Evolutionary conservation across 352 stramenopile genomes (phyloP).

Genomic region (Pythium chondricola): DNA sequence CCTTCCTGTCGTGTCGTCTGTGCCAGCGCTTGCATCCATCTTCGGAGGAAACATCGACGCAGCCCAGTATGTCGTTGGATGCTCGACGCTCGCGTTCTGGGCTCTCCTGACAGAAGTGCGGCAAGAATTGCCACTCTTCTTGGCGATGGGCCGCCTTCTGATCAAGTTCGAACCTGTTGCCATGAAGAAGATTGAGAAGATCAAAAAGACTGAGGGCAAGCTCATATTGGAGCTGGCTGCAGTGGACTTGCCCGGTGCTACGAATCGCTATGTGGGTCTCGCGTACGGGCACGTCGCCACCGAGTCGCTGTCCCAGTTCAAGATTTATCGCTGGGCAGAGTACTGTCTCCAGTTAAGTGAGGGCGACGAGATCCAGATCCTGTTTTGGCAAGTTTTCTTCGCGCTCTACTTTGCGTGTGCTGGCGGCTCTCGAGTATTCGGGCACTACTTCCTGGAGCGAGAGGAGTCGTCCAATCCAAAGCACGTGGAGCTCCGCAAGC

Average conservation of each 20-base stretch:
- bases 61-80: slow-evolving; percentile 59
- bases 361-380: slow-evolving; percentile 23
- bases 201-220: slow-evolving; percentile 58
- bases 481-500: slow-evolving; percentile 15
- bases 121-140: slow-evolving; percentile 65
- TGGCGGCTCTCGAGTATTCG: slow-evolving; percentile 25
- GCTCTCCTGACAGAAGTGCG: slow-evolving; percentile 64
- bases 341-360: slow-evolving; percentile 22
- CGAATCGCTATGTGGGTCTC: slow-evolving; percentile 11
- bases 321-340: slow-evolving; percentile 25
- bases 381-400: slow-evolving; percentile 40
- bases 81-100: slow-evolving; percentile 62
- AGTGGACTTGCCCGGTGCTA: slow-evolving; percentile 9
- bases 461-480: slow-evolving; percentile 19
- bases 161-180: slow-evolving; percentile 71
- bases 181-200: slow-evolving; percentile 77
- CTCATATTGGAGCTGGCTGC: slow-evolving; percentile 34
- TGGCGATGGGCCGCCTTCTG: slow-evolving; percentile 57
- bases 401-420: slow-evolving; percentile 30
- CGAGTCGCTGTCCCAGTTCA: slow-evolving; percentile 22
- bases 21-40: slow-evolving; percentile 49
- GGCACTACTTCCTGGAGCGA: slow-evolving; percentile 24
- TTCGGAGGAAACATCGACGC: slow-evolving; percentile 58
- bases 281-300: slow-evolving; percentile 14
- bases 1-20: slow-evolving; percentile 34